A percentile compares a stretch with the other conserved stretches of the same genome.
These are phyloP conservation scores for Monilinia vaccinii-corymbosi DNA, from an alignment of 2,329 filamentous ascomycete genomes.

Conservation along the genomic window DNA sequence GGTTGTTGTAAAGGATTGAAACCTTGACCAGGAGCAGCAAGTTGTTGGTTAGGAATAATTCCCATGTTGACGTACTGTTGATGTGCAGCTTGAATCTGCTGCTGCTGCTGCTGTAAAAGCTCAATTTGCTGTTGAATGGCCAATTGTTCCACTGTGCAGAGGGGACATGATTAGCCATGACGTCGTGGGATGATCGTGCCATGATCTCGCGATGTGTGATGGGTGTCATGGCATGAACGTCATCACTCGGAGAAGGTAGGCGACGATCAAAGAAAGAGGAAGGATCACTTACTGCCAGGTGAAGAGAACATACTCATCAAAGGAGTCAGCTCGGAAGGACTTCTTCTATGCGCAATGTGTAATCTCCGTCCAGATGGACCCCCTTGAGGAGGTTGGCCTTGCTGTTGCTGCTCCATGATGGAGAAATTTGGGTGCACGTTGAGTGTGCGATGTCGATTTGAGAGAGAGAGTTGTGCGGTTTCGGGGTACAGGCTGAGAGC, in stretches of 20 bases:
- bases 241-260: too few relatives aligned
- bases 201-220: slow-evolving; percentile 13
- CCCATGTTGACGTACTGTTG: slow-evolving; percentile 98
- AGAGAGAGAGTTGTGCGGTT: background rate
- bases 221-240: too few relatives aligned
- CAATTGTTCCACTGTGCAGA: slow-evolving; percentile 79
- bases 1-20: slow-evolving; percentile 74
- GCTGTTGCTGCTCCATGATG: slow-evolving; percentile 35
- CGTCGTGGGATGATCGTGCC: background rate
- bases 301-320: slow-evolving; percentile 79
- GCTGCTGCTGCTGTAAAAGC: slow-evolving; percentile 92
- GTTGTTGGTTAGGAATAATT: slow-evolving; percentile 78
- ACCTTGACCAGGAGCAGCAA: slow-evolving; percentile 50
- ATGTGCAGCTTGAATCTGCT: slow-evolving; percentile 92
- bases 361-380: slow-evolving; percentile 76
- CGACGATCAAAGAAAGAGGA: slow-evolving; percentile 6
- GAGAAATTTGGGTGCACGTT: slow-evolving; percentile 35
- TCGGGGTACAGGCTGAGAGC: too few relatives aligned
- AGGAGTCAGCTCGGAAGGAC: slow-evolving; percentile 92
- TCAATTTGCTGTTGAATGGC: slow-evolving; percentile 98
- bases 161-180: background rate
- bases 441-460: slow-evolving; percentile 32
- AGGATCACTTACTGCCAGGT: slow-evolving; percentile 49
- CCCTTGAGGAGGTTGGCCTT: slow-evolving; percentile 32
- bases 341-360: slow-evolving; percentile 94